Percentiles rank a stretch among this genome's conserved stretches.
These are phyloP conservation scores for Sonneratia alba DNA, from an alignment of 345 rosid species.

Conservation along the genomic window DNA sequence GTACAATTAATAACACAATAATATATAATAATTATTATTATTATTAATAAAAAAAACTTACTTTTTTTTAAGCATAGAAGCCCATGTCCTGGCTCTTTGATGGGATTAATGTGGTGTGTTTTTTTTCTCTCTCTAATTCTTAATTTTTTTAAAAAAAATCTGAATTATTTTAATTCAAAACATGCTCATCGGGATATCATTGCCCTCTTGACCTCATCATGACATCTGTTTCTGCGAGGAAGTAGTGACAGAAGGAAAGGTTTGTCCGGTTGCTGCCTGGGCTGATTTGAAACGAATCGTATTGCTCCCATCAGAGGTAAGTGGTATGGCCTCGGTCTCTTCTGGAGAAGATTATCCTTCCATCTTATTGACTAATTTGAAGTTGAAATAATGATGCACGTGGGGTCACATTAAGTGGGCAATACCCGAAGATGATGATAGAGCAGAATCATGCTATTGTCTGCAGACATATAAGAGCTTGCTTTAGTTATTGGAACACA, in stretches of 20 bases:
- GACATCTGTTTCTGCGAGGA: conserved; percentile 9
- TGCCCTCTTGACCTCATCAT: conserved; percentile 25
- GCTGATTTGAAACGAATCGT: neutral
- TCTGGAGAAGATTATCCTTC: too few species aligned
- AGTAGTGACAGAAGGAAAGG: neutral
- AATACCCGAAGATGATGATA: too few species aligned
- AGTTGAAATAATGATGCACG: too few species aligned
- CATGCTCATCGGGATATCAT: conserved; percentile 36
- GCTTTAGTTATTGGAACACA: neutral
- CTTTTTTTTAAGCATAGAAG: conserved; percentile 4
- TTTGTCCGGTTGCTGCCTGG: neutral
- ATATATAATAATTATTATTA: too few species aligned
- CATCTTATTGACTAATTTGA: too few species aligned
- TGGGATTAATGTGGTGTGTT: neutral
- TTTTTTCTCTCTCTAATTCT: conserved; percentile 11
- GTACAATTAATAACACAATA: too few species aligned
- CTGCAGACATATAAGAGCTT: too few species aligned
- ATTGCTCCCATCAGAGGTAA: neutral
- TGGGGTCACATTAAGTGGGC: too few species aligned
- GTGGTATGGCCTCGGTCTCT: too few species aligned
- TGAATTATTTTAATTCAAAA: neutral
- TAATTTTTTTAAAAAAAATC: too few species aligned
- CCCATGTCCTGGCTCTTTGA: neutral
- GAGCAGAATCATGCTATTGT: neutral
- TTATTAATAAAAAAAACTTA: too few species aligned